phyloP scores from a whole-genome alignment of 352 stramenopile species.

The Hyaloperonospora brassicae region DNA sequence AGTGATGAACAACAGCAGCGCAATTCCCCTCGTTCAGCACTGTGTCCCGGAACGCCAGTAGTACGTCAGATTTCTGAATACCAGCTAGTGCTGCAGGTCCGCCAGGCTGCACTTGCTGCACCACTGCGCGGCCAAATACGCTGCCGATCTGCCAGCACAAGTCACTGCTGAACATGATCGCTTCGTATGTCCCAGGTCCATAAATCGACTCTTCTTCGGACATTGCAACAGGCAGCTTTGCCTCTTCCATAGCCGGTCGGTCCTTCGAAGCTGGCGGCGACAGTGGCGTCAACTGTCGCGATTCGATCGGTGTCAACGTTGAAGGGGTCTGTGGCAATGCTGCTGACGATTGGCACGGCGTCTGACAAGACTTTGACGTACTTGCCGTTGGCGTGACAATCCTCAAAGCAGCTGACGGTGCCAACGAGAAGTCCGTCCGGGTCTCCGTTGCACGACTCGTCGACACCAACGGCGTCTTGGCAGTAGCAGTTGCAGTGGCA shows the following conservation, averaged over 20 bases:
- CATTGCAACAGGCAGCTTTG: constrained; percentile 2
- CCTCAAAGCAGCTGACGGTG: constrained; percentile 10
- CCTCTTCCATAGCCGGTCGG: constrained; percentile 1
- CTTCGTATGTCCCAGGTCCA: constrained; percentile 68
- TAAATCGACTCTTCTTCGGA: constrained; percentile 38
- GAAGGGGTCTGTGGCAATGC: constrained; percentile 32
- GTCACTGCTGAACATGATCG: constrained; percentile 64
- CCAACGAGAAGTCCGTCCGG: constrained; percentile 6
- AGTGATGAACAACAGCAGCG: constrained; percentile 58
- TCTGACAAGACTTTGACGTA: constrained; percentile 13
- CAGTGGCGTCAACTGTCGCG: constrained; percentile 51
- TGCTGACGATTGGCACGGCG: constrained; percentile 27
- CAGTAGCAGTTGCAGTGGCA: constrained; percentile 24
- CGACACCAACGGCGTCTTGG: constrained; percentile 14
- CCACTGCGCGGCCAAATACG: constrained; percentile 75
- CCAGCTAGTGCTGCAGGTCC: constrained; percentile 58
- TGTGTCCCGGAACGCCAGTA: constrained; percentile 65
- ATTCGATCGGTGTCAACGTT: constrained; percentile 38
- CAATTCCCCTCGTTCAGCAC: constrained; percentile 76
- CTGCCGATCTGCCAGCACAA: constrained; percentile 81
- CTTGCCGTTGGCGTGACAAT: constrained; percentile 20
- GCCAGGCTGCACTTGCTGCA: constrained; percentile 61
- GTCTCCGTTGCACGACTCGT: constrained; percentile 8
- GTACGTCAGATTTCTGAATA: constrained; percentile 80
- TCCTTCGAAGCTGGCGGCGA: constrained; percentile 24